These are phyloP conservation scores for Aureobasidium sp. DNA, from an alignment of 2,329 filamentous ascomycete genomes.

Conservation along the genomic window DNA sequence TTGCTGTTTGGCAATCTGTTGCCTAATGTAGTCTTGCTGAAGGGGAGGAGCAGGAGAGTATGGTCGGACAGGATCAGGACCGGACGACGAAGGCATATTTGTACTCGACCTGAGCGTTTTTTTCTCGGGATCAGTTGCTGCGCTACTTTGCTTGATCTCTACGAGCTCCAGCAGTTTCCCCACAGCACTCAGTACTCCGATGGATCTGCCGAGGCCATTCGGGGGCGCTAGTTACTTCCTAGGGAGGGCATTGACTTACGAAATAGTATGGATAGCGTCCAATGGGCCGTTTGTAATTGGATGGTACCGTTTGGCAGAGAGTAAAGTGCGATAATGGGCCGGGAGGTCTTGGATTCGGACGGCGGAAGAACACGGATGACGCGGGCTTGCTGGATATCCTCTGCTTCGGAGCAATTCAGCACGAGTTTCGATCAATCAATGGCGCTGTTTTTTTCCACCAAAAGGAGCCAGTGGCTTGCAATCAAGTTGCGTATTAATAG, in stretches of 20 bases:
- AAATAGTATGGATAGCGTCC: constrained; percentile 3
- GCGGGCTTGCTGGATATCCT: constrained; percentile 2
- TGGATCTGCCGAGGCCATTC: constrained; percentile 10
- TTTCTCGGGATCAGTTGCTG: constrained; percentile 1
- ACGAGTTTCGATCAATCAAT: constrained; percentile 5
- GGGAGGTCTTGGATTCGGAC: neutral
- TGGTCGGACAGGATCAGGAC: constrained; percentile 12
- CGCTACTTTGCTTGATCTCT: constrained; percentile 3
- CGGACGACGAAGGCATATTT: constrained; percentile 11
- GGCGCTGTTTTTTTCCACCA: constrained; percentile 1
- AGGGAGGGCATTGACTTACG: constrained; percentile 5
- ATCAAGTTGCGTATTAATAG: constrained; percentile 9
- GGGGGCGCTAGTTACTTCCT: constrained; percentile 1
- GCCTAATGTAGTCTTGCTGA: constrained; percentile 50
- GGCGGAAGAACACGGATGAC: neutral
- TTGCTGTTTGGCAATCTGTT: constrained; percentile 52
- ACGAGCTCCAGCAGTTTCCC: constrained; percentile 10
- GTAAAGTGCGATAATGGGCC: constrained; percentile 3
- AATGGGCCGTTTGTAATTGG: constrained; percentile 14
- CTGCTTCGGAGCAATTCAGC: constrained; percentile 6
- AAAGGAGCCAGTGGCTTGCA: constrained; percentile 2
- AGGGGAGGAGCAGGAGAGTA: constrained; percentile 31
- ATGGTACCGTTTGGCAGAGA: constrained; percentile 13
- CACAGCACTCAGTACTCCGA: constrained; percentile 12
- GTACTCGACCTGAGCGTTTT: constrained; percentile 12